Base-by-base conservation (phyloP, 139 green algal genomes). In the Prasinococcaceae sp. region DNA sequence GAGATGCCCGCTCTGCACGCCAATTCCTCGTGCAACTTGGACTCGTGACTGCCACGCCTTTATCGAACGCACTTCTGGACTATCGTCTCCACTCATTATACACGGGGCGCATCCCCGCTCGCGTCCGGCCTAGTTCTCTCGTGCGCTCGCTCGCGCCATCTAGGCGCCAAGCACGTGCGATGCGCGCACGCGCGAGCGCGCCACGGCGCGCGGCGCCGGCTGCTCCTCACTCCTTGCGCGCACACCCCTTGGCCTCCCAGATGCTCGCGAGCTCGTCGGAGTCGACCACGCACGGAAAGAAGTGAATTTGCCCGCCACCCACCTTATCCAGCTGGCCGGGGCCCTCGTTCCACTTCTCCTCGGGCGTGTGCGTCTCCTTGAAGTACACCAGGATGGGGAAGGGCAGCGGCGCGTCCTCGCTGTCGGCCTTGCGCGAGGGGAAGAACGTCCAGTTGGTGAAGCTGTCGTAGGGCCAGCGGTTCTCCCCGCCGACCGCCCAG, bases 361-460 rank as follows among this genome's bases (percentile, higher is more conserved):
- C 20, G 20, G 35, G 51, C 20, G 40, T 60, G 6, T 60, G 19
- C 9, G 51, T 60, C 51, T 60, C 51, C 39, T 60, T 60, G 36
- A 60, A 60, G 39, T 60, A 60, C 33, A 50, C 51, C 10, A 60
- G 36, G 38, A 45, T 39, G 17, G 51, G 51, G 51, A 60, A 60
- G 17, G 27, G 27, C 16, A 55, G 43, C 30, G 43, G 26, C 6
- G 9, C 40, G n/a, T n/a, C 40, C 9, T 9, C n/a, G n/a, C 40
- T 14, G 40, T 47, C 40, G 10, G 9, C 14, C 9, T 6, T 14
- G 40, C n/a, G 12, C 10, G 28, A 9, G 46, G 46, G 46, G 24
- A 53, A 53, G 46, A 53, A 53, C 16, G 28, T 39, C 51, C 51
- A 60, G 1, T 60, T 60, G n/a, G 42, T 39, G 51, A 60, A 60